These are phyloP conservation scores for Lentinus brumalis DNA, from an alignment of 768 basidiomycete genomes.

Conservation along the genomic window DNA sequence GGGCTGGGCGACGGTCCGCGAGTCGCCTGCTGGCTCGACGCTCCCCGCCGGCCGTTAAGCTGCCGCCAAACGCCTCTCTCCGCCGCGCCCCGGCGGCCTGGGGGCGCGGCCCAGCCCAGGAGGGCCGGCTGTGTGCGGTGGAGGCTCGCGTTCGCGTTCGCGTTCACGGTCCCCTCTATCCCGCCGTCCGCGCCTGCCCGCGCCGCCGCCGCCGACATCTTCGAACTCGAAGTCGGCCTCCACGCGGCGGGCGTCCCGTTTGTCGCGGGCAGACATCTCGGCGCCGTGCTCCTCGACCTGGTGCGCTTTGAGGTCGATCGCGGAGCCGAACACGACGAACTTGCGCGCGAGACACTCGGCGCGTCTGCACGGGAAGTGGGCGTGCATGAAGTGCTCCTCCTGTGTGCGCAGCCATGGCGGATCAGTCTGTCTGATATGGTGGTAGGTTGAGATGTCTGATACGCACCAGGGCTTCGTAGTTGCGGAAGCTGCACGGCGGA, in stretches of 20 bases:
- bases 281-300: constrained; percentile 85
- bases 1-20: constrained; percentile 37
- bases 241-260: too few relatives aligned
- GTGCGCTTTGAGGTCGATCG: constrained; percentile 89
- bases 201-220: too few relatives aligned
- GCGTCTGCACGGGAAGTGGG: constrained; percentile 78
- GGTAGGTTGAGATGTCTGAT: constrained; percentile 21
- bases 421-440: background rate
- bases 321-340: constrained; percentile 91
- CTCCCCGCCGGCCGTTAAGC: too few relatives aligned
- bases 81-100: too few relatives aligned
- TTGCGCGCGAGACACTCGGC: constrained; percentile 77
- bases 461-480: constrained; percentile 73
- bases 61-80: too few relatives aligned
- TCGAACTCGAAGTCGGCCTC: too few relatives aligned
- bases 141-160: too few relatives aligned
- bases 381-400: constrained; percentile 76
- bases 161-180: too few relatives aligned
- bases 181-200: too few relatives aligned
- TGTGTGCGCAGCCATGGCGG: constrained; percentile 25
- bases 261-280: too few relatives aligned
- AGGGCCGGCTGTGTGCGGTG: too few relatives aligned
- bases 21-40: constrained; percentile 25
- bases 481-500: constrained; percentile 58
- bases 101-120: too few relatives aligned